Base-by-base conservation (phyloP, 106 monocot genomes). In the Apostasia shenzhenica region DNA sequence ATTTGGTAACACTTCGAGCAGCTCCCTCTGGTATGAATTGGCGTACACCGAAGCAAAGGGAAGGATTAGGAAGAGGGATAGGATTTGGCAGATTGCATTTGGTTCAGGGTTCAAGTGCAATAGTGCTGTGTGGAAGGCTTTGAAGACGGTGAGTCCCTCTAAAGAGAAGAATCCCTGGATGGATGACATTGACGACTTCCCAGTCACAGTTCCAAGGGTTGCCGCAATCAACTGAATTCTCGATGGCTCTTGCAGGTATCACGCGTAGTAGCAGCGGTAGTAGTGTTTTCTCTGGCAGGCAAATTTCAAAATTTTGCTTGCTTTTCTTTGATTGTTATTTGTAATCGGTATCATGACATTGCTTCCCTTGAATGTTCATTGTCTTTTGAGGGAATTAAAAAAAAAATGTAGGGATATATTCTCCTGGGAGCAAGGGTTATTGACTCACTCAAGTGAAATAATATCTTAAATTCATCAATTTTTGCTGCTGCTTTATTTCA, bases 71-170 rank as follows among this genome's bases (percentile, higher is more conserved):
- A 71, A 59, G 71, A 59, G 57, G 48, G 49, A 71, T 60, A 59
- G 60, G 49, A 59, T 60, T 40, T 71, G 71, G 71, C 71, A 71
- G 71, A 71, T 71, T 12, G 71, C 60, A 6, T 71, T 71, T 41
- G 71, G 71, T 38, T 71, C 71, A 8, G 71, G 71, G 1, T 71
- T 71, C 60, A 71, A 71, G 49, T 71, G 71, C 58, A 71, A 71
- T 12, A 71, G 71, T 8, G 59, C 59, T 5, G 71, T 71, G n/a
- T 71, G 71, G 71, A 71, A 44, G 60, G 71, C 71, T 26, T 40
- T 71, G 56, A 59, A 41, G 71, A 51, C 60, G 1, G 59, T 71
- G 10, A 60, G 50, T 2, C 71, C 71, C 51, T 59, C 47, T 41
- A 51, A 71, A 40, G 71, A 71, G 71, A 71, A 60, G 71, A 71